Evolutionary conservation across 352 stramenopile genomes (phyloP).

Genomic region (Phytopythium vexans): DNA sequence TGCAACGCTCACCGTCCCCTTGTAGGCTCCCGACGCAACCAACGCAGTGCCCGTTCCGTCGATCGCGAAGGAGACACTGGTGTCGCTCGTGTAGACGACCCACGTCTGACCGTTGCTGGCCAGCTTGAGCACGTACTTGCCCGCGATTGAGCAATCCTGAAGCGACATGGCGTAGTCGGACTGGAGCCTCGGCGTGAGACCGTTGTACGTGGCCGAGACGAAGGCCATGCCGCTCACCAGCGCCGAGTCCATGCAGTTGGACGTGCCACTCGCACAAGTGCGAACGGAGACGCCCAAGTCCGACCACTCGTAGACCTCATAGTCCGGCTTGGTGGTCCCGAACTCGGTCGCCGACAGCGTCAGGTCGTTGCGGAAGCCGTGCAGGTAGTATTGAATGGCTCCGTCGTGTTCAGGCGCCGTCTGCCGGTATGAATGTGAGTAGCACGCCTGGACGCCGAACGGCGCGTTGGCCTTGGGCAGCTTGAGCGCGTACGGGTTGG

Average conservation of each 20-base stretch:
- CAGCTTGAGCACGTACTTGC: constrained; percentile 59
- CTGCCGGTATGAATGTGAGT: constrained; percentile 57
- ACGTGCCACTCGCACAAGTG: constrained; percentile 32
- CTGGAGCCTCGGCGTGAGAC: constrained; percentile 46
- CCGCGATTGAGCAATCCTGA: constrained; percentile 26
- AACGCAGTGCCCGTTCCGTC: constrained; percentile 40
- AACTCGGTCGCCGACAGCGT: constrained; percentile 64
- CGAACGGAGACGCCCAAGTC: constrained; percentile 58
- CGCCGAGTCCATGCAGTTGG: constrained; percentile 48
- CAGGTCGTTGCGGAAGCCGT: constrained; percentile 64
- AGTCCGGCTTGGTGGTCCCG: constrained; percentile 33
- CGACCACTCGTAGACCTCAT: constrained; percentile 62
- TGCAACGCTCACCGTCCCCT: constrained; percentile 53
- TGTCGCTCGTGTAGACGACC: constrained; percentile 62
- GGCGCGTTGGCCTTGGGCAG: constrained; percentile 34
- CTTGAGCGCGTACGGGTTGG: constrained; percentile 69
- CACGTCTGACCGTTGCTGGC: constrained; percentile 64
- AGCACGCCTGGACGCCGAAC: constrained; percentile 52
- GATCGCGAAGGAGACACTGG: constrained; percentile 33
- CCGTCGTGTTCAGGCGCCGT: constrained; percentile 38
- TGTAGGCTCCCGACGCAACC: constrained; percentile 33
- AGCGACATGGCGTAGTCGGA: constrained; percentile 47
- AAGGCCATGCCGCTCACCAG: constrained; percentile 77
- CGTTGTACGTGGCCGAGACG: constrained; percentile 55
- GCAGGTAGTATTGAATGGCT: constrained; percentile 55